These are phyloP conservation scores for Blastobotrys ciferrii DNA, from an alignment of 1,139 yeast genomes.

Conservation along the genomic window DNA sequence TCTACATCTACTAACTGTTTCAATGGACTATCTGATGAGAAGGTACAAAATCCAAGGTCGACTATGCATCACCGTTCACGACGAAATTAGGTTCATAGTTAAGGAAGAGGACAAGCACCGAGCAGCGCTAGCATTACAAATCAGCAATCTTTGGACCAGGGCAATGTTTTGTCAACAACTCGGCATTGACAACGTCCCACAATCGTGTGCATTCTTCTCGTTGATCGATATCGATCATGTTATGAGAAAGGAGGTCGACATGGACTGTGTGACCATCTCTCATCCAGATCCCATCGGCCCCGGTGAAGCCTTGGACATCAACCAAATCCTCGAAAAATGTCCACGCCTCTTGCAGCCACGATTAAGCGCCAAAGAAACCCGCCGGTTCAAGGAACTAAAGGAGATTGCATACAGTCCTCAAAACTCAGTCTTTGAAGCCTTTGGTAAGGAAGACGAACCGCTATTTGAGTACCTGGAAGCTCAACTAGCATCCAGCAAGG, in stretches of 20 bases:
- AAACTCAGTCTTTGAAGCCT: slow-evolving; percentile 24
- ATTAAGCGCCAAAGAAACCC: slow-evolving; percentile 11
- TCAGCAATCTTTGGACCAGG: slow-evolving; percentile 92
- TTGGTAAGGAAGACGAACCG: slow-evolving; percentile 7
- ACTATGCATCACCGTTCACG: slow-evolving; percentile 86
- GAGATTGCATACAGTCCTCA: slow-evolving; percentile 20
- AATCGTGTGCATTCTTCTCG: slow-evolving; percentile 92
- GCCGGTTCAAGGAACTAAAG: slow-evolving; percentile 2
- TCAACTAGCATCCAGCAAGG: slow-evolving; percentile 24
- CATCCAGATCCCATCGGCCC: slow-evolving; percentile 68
- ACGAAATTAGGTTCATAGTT: slow-evolving; percentile 82
- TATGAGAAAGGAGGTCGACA: slow-evolving; percentile 80
- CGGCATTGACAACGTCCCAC: slow-evolving; percentile 88
- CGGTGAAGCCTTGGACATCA: slow-evolving; percentile 75
- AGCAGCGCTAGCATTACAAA: slow-evolving; percentile 80
- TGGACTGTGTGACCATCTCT: slow-evolving; percentile 90
- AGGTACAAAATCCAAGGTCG: slow-evolving; percentile 74
- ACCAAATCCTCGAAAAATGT: slow-evolving; percentile 41
- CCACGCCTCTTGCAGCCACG: slow-evolving; percentile 2
- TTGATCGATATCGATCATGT: slow-evolving; percentile 89
- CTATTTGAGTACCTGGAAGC: slow-evolving; percentile 26
- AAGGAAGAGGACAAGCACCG: slow-evolving; percentile 69
- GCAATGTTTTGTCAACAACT: slow-evolving; percentile 92
- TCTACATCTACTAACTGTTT: slow-evolving; percentile 74
- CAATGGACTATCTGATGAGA: slow-evolving; percentile 80